Conservation (phyloP, 179 eudicot species). For the Corrigiola litoralis region DNA sequence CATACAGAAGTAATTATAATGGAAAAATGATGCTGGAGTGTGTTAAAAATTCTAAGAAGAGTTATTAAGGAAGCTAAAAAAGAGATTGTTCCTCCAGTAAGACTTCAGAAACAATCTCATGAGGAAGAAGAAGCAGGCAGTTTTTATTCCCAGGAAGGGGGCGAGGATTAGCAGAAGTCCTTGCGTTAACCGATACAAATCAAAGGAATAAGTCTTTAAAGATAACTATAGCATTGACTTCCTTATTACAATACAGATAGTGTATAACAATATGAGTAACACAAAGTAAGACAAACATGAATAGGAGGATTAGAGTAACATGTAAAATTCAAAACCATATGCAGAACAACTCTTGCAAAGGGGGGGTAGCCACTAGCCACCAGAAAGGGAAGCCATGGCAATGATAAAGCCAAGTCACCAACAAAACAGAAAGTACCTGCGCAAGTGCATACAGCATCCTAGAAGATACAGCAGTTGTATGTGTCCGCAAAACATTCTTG, state of each 20-base stretch:
- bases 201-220: too few species aligned
- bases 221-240: too few species aligned
- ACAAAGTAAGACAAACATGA: too few species aligned
- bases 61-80: background rate
- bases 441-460: conserved; percentile 88
- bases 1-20: too few species aligned
- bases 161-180: too few species aligned
- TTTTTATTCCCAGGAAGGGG: too few species aligned
- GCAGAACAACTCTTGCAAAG: background rate
- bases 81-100: background rate
- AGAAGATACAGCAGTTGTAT: conserved; percentile 95
- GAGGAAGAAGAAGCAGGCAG: too few species aligned
- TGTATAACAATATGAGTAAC: too few species aligned
- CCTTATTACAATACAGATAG: too few species aligned
- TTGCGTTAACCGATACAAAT: too few species aligned
- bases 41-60: background rate
- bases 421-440: conserved; percentile 35
- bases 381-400: background rate
- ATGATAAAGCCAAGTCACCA: background rate
- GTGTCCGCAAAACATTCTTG: conserved; percentile 86
- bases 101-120: too few species aligned
- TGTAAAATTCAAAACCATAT: background rate
- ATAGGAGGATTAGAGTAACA: background rate
- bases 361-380: background rate
- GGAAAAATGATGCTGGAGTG: too few species aligned